Evolutionary conservation across 2,329 filamentous ascomycete genomes (phyloP).

Genomic region (Exophiala sp.): DNA sequence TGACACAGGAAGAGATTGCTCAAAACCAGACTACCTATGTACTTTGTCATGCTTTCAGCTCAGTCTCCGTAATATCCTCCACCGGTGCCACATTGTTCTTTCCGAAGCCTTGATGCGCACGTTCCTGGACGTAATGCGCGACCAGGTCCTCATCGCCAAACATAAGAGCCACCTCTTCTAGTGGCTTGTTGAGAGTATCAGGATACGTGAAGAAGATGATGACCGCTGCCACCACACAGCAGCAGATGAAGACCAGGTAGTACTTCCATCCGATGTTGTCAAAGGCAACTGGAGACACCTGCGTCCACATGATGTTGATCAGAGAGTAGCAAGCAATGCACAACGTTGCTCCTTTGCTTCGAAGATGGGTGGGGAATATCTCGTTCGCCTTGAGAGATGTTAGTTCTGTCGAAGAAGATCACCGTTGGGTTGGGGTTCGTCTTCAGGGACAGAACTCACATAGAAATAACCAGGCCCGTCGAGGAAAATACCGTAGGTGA

Average conservation of each 20-base stretch:
- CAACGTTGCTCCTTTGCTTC: conserved; percentile 21
- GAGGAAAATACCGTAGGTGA: conserved; percentile 10
- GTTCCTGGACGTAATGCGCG: no score
- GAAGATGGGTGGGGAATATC: conserved; percentile 26
- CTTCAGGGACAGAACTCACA: no score
- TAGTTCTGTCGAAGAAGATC: conserved; percentile 33
- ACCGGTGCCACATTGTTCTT: no score
- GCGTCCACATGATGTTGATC: conserved; percentile 21
- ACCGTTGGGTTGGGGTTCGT: no score
- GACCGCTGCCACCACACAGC: background rate
- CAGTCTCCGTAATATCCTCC: no score
- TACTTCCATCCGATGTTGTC: conserved; percentile 15
- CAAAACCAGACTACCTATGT: no score
- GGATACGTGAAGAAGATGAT: background rate
- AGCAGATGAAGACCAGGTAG: conserved; percentile 3
- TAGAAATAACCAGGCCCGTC: conserved; percentile 24
- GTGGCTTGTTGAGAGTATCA: background rate
- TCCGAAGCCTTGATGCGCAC: no score
- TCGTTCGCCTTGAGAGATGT: conserved; percentile 12
- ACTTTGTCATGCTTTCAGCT: no score
- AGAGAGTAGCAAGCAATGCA: conserved; percentile 18
- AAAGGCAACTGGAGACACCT: conserved; percentile 27
- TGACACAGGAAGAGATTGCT: no score
- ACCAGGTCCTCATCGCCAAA: conserved; percentile 3
- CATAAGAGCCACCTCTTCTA: conserved; percentile 1